A percentile compares a stretch with the other conserved stretches of the same genome.
Conservation (phyloP, 2,329 filamentous ascomycete genomes). For the Graphiopsis chlorocephala region DNA sequence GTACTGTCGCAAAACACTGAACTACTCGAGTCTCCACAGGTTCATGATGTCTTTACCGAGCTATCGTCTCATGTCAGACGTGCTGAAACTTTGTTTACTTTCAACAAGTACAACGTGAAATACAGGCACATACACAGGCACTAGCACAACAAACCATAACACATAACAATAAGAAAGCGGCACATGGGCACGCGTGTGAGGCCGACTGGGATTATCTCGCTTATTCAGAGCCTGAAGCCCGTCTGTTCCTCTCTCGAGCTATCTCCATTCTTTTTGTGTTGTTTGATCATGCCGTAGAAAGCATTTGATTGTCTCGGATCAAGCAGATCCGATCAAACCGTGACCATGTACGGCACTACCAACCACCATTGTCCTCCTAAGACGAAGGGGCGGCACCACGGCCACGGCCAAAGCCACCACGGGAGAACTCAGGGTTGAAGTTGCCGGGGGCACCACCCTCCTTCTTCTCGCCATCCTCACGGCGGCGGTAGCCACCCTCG, state of each 20-base stretch:
- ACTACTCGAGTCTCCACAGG: neutral
- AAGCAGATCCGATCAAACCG: conserved; percentile 12
- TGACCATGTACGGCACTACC: conserved; percentile 11
- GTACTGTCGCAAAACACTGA: neutral
- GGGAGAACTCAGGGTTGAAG: conserved; percentile 77
- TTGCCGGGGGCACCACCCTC: conserved; percentile 89
- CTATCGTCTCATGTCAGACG: neutral
- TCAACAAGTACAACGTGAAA: neutral
- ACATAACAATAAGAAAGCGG: conserved; percentile 13
- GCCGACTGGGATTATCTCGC: conserved; percentile 27
- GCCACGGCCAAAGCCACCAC: conserved; percentile 59
- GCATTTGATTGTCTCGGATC: conserved; percentile 6
- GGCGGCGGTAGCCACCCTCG: conserved; percentile 57
- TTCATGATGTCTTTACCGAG: neutral
- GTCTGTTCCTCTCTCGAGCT: conserved; percentile 13
- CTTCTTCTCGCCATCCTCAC: conserved; percentile 70
- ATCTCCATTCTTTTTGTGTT: conserved; percentile 13
- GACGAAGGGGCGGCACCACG: conserved; percentile 66
- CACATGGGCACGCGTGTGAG: conserved; percentile 13
- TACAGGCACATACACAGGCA: neutral
- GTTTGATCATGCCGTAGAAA: conserved; percentile 8
- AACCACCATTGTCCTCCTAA: conserved; percentile 27
- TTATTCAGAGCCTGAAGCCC: conserved; percentile 25
- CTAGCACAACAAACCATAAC: neutral
- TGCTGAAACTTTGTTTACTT: rapidly evolving